phyloP scores from a whole-genome alignment of 1,284 basidiomycete species.

The Ustilago nuda region DNA sequence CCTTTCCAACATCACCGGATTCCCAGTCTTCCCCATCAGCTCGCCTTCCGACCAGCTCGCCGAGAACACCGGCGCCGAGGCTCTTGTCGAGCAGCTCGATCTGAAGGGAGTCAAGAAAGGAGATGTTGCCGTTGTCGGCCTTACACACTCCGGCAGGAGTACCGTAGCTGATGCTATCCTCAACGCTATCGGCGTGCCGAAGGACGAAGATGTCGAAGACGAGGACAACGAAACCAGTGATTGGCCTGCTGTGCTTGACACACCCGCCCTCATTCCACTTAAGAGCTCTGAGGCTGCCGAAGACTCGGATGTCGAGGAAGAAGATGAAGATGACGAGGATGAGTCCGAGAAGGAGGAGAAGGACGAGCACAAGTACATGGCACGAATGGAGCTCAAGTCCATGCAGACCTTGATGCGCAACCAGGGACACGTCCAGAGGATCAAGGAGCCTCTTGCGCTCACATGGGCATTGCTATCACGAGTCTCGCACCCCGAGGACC shows the following conservation, averaged over 20 bases:
- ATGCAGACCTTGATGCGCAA: constrained; percentile 64
- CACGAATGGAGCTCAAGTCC: constrained; percentile 48
- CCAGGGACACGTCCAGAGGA: constrained; percentile 62
- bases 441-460: constrained; percentile 63
- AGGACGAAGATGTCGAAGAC: constrained; percentile 39
- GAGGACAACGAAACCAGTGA: constrained; percentile 43
- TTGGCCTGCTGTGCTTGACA: constrained; percentile 60
- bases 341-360: constrained; percentile 41
- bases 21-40: constrained; percentile 54
- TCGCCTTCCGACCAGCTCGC: constrained; percentile 36
- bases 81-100: constrained; percentile 52
- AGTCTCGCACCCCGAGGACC: constrained; percentile 59
- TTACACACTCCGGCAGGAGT: constrained; percentile 59
- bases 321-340: constrained; percentile 33
- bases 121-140: constrained; percentile 54
- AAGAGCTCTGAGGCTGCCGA: constrained; percentile 37
- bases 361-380: constrained; percentile 41
- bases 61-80: constrained; percentile 41
- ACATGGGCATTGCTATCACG: constrained; percentile 57
- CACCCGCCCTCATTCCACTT: constrained; percentile 53
- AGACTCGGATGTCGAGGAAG: constrained; percentile 21
- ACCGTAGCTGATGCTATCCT: constrained; percentile 54
- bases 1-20: constrained; percentile 26
- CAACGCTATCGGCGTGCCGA: constrained; percentile 46
- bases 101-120: constrained; percentile 39